These are phyloP conservation scores for Phytophthora palmivora DNA, from an alignment of 352 stramenopile genomes.

Conservation along the genomic window DNA sequence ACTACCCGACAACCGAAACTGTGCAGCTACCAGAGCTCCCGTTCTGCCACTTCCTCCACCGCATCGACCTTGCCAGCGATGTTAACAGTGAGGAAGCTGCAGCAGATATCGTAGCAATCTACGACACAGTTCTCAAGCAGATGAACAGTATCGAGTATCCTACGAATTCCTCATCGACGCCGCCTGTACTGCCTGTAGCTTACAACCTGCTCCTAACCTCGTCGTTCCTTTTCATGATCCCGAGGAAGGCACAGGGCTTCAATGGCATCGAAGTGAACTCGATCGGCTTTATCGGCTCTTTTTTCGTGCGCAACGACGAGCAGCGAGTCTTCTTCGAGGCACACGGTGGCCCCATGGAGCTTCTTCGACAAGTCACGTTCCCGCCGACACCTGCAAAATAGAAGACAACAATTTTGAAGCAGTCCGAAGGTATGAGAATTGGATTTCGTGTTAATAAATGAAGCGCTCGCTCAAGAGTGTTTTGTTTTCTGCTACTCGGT, in stretches of 20 bases:
- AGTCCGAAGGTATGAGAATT: slow-evolving; percentile 29
- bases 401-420: slow-evolving; percentile 18
- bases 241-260: slow-evolving; percentile 55
- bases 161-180: too few relatives aligned
- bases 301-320: slow-evolving; percentile 71
- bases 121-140: slow-evolving; percentile 52
- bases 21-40: slow-evolving; percentile 72
- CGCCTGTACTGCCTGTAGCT: slow-evolving; percentile 42
- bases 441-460: slow-evolving; percentile 38
- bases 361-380: slow-evolving; percentile 75
- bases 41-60: slow-evolving; percentile 80
- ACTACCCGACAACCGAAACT: slow-evolving; percentile 42
- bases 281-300: slow-evolving; percentile 85
- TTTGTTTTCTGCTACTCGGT: slow-evolving; percentile 25
- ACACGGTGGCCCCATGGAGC: slow-evolving; percentile 56
- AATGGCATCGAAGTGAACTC: slow-evolving; percentile 86
- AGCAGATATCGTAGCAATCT: slow-evolving; percentile 49
- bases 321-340: slow-evolving; percentile 63
- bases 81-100: slow-evolving; percentile 51
- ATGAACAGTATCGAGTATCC: slow-evolving; percentile 54
- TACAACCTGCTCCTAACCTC: slow-evolving; percentile 85
- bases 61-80: slow-evolving; percentile 48
- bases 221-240: slow-evolving; percentile 78
- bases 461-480: slow-evolving; percentile 22
- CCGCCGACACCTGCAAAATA: slow-evolving; percentile 32